Evolutionary conservation across 306 rosid species (phyloP).

Genomic region (Sophora flavescens): DNA sequence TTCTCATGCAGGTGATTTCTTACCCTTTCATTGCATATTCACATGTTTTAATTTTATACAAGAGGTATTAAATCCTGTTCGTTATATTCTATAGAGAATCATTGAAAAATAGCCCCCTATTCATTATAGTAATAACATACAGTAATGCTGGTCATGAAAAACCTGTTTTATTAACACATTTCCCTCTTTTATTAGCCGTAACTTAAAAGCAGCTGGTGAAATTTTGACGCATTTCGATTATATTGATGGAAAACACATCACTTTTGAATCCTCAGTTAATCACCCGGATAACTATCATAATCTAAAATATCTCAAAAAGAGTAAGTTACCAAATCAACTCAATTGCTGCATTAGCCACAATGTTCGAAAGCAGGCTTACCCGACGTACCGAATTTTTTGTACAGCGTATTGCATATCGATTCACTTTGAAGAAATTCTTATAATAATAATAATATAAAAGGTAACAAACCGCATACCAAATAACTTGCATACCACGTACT

Average conservation of each 20-base stretch:
- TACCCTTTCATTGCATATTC: conserved; percentile 36
- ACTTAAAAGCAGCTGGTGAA: not conserved
- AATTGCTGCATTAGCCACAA: conserved; percentile 25
- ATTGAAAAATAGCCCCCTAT: not conserved
- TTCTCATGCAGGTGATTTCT: conserved; percentile 87
- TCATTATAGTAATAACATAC: not conserved
- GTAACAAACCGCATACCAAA: too few relatives aligned
- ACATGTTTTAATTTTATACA: too few relatives aligned
- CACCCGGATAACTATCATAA: not conserved
- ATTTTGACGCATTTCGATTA: not conserved
- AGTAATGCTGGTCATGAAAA: not conserved
- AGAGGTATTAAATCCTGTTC: not conserved
- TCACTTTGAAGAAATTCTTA: too few relatives aligned
- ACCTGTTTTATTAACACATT: not conserved
- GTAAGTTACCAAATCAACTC: conserved; percentile 18
- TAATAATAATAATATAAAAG: too few relatives aligned
- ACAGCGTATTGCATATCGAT: too few relatives aligned
- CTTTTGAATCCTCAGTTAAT: conserved; percentile 18
- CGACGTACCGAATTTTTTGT: too few relatives aligned
- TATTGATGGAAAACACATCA: not conserved
- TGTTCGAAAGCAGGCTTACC: not conserved
- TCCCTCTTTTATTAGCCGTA: not conserved
- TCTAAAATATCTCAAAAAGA: conserved; percentile 20
- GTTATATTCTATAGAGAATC: not conserved
- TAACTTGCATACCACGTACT: too few relatives aligned